Conservation (phyloP, 2,329 filamentous ascomycete species). For the Fusarium penzigii region DNA sequence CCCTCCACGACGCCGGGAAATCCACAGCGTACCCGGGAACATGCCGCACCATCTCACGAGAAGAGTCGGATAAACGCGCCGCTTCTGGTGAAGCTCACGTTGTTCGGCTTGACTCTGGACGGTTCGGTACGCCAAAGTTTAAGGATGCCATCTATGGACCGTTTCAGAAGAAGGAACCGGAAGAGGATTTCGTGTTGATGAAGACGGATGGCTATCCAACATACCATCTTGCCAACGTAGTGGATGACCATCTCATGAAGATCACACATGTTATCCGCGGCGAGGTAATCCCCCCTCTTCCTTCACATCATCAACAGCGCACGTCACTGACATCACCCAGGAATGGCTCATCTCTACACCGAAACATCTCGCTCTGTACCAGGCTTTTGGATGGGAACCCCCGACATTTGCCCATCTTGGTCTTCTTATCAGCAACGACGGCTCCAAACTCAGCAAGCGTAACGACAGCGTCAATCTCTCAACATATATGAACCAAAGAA, state of each 20-base stretch:
- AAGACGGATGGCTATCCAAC: conserved; percentile 93
- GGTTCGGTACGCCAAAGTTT: conserved; percentile 59
- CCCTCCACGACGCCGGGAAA: conserved; percentile 55
- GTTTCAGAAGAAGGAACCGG: conserved; percentile 54
- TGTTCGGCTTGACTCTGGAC: conserved; percentile 70
- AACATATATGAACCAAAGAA: conserved; percentile 48
- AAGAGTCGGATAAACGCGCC: conserved; percentile 72
- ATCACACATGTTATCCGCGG: conserved; percentile 96
- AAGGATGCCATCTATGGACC: conserved; percentile 78
- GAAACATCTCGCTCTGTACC: conserved; percentile 68
- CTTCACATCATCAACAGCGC: too few relatives aligned
- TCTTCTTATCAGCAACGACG: conserved; percentile 67
- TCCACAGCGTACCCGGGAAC: conserved; percentile 58
- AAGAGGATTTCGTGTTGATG: conserved; percentile 85
- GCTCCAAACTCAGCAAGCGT: conserved; percentile 84
- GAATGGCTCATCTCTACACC: conserved; percentile 98
- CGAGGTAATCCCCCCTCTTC: conserved; percentile 51
- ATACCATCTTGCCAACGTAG: conserved; percentile 95
- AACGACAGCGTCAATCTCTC: conserved; percentile 55
- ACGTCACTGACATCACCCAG: conserved; percentile 36
- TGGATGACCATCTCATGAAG: conserved; percentile 93
- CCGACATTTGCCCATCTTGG: conserved; percentile 82
- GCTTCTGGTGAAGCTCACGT: conserved; percentile 70
- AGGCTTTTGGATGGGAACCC: conserved; percentile 72
- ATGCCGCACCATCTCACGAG: conserved; percentile 66